Base-by-base conservation (phyloP, 2,329 filamentous ascomycete species). In the Coniochaeta sp. region DNA sequence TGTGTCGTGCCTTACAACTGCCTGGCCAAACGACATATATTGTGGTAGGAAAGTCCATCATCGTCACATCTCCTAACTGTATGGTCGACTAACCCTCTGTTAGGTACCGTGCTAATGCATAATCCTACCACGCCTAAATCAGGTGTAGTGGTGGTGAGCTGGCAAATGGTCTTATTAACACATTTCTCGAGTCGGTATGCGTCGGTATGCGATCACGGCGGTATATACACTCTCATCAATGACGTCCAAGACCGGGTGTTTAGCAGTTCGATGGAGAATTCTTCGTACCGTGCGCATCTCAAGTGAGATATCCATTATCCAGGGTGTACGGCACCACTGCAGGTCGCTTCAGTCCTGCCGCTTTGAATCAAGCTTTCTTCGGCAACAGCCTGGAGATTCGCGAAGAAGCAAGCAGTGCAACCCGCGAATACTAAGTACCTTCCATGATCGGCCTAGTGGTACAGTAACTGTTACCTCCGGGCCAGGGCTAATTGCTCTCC, bases 291-390 rank as follows among this genome's bases (percentile, higher is more conserved):
- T n/a, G 5, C 6, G 20, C 18, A 42, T 14, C 20, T 14, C 38
- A 42, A 22, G 38, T 12, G 26, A n/a, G n/a, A n/a, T n/a, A n/a
- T n/a, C n/a, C 38, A 26, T 24, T 42, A 24, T 14, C 38, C 38
- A 14, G 38, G 16, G 16, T 24, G 10, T n/a, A n/a, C 13, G 20
- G 38, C 12, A 24, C 38, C 38, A 1, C 33, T 22, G 33, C 33
- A 22, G 33, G 33, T 38, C n/a, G 38, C 38, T 14, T 42, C 18
- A 42, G 8, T 12, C 38, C 38, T 42, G 18, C 38, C 38, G 18
- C 18, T 22, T 42, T 42, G 33, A 42, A 42, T 42, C 38, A 42
- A 42, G 38, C 38, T 42, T 42, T 42, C 38, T 24, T 42, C 18
- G 18, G 18, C 26, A 22, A n/a, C n/a, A 5, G 20, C 38, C 8